Evolutionary conservation across 306 rosid genomes (phyloP), one percentile per base, ranked within the genome.

Genomic region (Sophora flavescens): DNA sequence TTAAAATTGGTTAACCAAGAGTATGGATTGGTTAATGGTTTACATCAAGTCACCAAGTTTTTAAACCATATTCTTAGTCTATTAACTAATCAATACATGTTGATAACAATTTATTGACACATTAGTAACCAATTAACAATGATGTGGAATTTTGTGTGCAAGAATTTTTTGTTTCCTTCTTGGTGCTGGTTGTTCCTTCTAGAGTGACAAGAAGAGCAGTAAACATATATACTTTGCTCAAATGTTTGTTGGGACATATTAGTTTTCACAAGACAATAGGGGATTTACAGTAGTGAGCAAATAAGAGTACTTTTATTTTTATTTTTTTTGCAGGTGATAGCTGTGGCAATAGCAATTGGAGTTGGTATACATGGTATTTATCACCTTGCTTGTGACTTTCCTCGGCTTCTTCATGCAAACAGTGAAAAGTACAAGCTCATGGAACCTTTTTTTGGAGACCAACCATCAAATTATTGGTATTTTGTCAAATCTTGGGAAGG

Each of bases 401-500:
- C 91, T 38, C 82, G 82, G 44, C 82, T 87, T 60, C 66, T 87
- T 61, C 70, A 70, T 69, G 88, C 88, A 70, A 78, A 30, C 53
- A 54, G 70, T 74, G 85, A 82, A 44, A 74, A 82, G 78, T 87
- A 82, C 82, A n/a, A 69, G 72, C 79, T 66, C 6, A 85, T 87
- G 88, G 69, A 74, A 76, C 84, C 79, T n/a, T 87, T 51, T 69
- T 87, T 87, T 16, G 87, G 87, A 62, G 66, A 63, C 10, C 79
- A 84, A 66, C 80, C 91, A 52, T 30, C 81, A 64, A 80, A 35
- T 64, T 87, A 87, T 78, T 87, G 91, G 91, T 28, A 56, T 80
- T 87, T 87, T 87, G 87, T 87, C 18, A 87, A 82, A 69, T 77
- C 91, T 58, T 74, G 83, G 83, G 91, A 87, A 85, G 91, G 91